These are phyloP conservation scores for Trichomonascaceae sp. DNA, from an alignment of 1,139 yeast genomes.

Conservation along the genomic window DNA sequence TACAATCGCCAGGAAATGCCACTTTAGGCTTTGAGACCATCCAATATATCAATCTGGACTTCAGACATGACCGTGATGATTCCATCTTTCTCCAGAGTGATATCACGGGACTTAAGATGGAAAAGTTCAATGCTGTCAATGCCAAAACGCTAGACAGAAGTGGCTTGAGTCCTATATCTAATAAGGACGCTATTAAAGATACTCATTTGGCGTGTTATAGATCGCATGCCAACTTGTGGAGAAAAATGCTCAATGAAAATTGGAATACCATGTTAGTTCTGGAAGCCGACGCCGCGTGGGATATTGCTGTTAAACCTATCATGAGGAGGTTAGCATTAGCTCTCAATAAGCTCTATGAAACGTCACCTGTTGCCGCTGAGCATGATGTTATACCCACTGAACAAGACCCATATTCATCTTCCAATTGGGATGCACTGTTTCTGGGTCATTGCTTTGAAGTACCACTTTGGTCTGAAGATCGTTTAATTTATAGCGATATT, in stretches of 20 bases:
- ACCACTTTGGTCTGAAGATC: slow-evolving; percentile 1
- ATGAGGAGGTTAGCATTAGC: slow-evolving; percentile 13
- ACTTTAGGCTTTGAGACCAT: slow-evolving; percentile 19
- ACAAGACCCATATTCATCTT: slow-evolving; percentile 10
- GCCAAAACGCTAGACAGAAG: slow-evolving; percentile 8
- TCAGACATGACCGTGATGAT: slow-evolving; percentile 15
- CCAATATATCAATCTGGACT: slow-evolving; percentile 15
- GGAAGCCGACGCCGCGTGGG: slow-evolving; percentile 19
- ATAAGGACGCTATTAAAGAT: background rate
- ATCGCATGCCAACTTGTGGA: slow-evolving; percentile 15
- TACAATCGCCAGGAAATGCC: slow-evolving; percentile 7
- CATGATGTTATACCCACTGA: background rate
- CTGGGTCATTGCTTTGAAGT: slow-evolving; percentile 12
- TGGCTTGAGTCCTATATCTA: slow-evolving; percentile 13
- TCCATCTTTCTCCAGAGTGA: slow-evolving; percentile 14
- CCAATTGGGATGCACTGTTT: slow-evolving; percentile 14
- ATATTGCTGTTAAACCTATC: slow-evolving; percentile 10
- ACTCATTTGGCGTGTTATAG: slow-evolving; percentile 12
- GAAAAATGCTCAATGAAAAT: slow-evolving; percentile 11
- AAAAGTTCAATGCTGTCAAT: slow-evolving; percentile 11
- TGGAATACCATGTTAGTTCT: slow-evolving; percentile 13
- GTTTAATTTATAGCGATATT: slow-evolving; percentile 11
- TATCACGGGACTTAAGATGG: slow-evolving; percentile 11
- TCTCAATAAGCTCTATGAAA: slow-evolving; percentile 9
- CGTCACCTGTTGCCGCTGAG: slow-evolving; percentile 1